Evolutionary conservation across 1,284 basidiomycete genomes (phyloP).

Genomic region (Boletus semigastroideus): DNA sequence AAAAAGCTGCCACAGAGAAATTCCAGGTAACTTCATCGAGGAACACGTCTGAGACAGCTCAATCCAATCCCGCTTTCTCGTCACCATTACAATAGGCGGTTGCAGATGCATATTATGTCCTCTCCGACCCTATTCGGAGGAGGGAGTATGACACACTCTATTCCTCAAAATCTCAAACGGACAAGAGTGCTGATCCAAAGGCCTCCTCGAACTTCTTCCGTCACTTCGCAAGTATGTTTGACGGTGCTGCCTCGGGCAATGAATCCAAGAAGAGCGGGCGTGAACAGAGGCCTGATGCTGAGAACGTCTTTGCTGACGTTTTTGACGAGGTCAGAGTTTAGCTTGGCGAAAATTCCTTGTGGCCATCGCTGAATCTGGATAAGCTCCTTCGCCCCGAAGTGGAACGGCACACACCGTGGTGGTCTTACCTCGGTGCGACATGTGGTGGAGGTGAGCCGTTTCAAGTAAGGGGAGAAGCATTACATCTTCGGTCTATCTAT

Average conservation of each 20-base stretch:
- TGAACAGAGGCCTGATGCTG: conserved; percentile 67
- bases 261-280: conserved; percentile 33
- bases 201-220: conserved; percentile 75
- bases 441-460: conserved; percentile 41
- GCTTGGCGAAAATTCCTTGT: not conserved
- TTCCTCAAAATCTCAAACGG: conserved; percentile 45
- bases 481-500: conserved; percentile 8
- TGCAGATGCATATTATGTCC: conserved; percentile 95
- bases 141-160: conserved; percentile 82
- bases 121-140: conserved; percentile 79
- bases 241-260: conserved; percentile 31
- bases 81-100: conserved; percentile 55
- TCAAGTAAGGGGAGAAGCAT: not conserved
- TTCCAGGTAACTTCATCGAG: conserved; percentile 60
- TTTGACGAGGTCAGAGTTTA: conserved; percentile 74
- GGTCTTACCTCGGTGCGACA: conserved; percentile 76
- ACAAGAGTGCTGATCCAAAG: conserved; percentile 59
- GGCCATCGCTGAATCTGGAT: conserved; percentile 12
- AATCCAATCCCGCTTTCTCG: not conserved
- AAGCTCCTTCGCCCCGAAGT: conserved; percentile 79
- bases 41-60: not conserved
- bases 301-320: conserved; percentile 83
- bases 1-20: conserved; percentile 72
- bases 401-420: conserved; percentile 65
- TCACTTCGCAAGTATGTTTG: conserved; percentile 75